Evolutionary conservation across 345 rosid genomes (phyloP).

Genomic region (Gossypium arboreum): DNA sequence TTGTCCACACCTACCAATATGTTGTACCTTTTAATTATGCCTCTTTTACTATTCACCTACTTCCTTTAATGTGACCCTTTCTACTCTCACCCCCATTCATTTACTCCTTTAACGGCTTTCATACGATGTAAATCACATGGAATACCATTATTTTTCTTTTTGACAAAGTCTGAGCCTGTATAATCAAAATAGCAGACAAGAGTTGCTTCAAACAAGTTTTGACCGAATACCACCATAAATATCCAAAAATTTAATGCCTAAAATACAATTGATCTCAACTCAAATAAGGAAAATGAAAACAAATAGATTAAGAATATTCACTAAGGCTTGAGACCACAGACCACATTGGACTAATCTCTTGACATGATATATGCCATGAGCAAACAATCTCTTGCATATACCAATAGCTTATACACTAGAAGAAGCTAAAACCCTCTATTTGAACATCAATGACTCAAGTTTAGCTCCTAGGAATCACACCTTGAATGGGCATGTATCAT

Average conservation of each 20-base stretch:
- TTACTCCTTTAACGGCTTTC: too few species aligned
- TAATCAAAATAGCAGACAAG: too few species aligned
- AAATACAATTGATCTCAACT: background rate
- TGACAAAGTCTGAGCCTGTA: too few species aligned
- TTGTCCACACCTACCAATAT: background rate
- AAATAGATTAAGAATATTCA: background rate
- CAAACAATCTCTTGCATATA: background rate
- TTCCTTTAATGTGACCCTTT: background rate
- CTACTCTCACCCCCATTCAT: too few species aligned
- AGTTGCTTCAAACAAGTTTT: too few species aligned
- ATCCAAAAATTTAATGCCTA: background rate
- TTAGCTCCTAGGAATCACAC: background rate
- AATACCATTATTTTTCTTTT: too few species aligned
- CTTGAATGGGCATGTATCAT: background rate
- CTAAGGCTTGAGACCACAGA: background rate
- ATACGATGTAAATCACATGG: too few species aligned
- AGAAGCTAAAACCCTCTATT: background rate
- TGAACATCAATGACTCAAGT: background rate
- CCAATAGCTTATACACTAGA: background rate
- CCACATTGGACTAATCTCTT: background rate
- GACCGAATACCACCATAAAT: too few species aligned
- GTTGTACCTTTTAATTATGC: background rate
- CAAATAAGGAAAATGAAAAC: background rate
- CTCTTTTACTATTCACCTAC: background rate
- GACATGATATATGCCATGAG: background rate